These are phyloP conservation scores for Mucor lusitanicus DNA, from an alignment of 371 early-diverging fungal genomes.

Conservation along the genomic window DNA sequence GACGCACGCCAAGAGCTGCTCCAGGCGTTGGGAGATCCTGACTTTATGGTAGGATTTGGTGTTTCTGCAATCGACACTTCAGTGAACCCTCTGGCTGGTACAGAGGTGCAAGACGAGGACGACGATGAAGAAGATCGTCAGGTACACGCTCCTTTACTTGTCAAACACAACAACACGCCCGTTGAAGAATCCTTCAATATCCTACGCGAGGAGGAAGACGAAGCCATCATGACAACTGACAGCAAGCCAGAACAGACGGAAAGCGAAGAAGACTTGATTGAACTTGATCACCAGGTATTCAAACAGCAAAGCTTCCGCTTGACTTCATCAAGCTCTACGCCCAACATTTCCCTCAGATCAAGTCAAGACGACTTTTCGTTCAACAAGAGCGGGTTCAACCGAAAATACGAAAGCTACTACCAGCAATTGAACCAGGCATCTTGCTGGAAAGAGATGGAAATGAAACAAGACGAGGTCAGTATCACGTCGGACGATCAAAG, in stretches of 20 bases:
- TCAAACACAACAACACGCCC: slow-evolving; percentile 7
- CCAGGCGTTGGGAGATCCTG: slow-evolving; percentile 25
- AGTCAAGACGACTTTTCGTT: not conserved
- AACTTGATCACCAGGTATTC: not conserved
- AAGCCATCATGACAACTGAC: not conserved
- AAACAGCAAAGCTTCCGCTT: not conserved
- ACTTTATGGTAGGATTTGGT: slow-evolving; percentile 19
- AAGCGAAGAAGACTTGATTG: not conserved
- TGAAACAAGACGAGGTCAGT: not conserved
- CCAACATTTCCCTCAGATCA: not conserved
- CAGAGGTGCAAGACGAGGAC: slow-evolving; percentile 8
- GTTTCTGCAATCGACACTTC: not conserved
- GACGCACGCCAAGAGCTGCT: slow-evolving; percentile 40
- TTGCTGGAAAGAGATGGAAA: slow-evolving; percentile 13
- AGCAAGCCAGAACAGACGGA: not conserved
- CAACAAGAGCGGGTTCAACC: not conserved
- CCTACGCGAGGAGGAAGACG: not conserved
- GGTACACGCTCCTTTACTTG: slow-evolving; percentile 23
- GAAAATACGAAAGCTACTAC: slow-evolving; percentile 15
- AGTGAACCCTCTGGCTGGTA: slow-evolving; percentile 12
- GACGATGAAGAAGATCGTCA: slow-evolving; percentile 7
- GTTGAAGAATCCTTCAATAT: not conserved
- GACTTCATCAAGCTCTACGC: slow-evolving; percentile 11
- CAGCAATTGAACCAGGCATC: slow-evolving; percentile 11
- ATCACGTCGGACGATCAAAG: not conserved